Base-by-base conservation (phyloP, 805 yeast species). In the Yamadazyma olivae region DNA sequence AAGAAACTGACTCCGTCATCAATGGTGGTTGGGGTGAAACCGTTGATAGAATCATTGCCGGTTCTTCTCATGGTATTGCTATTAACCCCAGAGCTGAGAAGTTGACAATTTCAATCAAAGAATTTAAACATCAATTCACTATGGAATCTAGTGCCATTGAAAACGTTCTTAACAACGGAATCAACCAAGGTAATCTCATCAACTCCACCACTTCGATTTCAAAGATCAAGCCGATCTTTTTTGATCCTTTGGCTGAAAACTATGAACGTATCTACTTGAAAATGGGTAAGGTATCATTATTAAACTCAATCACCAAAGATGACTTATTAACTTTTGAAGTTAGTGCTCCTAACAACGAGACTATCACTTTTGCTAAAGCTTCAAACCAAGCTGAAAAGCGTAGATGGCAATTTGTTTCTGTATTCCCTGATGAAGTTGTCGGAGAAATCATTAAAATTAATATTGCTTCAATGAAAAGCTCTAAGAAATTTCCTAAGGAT, bases 21-120 rank as follows among this genome's bases (percentile, higher is more conserved):
- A 61, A 56, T 40, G 73, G 77, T 41, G 96, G 96, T 33, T 88
- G 96, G 96, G 96, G 96, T 61, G 90, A 83, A 43, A 61, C 85
- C 33, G 75, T 83, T 16, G 88, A 86, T 49, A 68, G 95, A 49
- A 83, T 88, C 41, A 81, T 88, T 44, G 56, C 75, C 12, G 93
- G 95, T 17, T 76, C 90, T 1, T 75, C 71, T 39, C 75, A 74
- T 36, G 95, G 95, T 44, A 77, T 86, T 36, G 91, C 90, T 3
- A 74, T 84, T 19, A 84, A 86, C 42, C 89, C 91, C 18, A 71
- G 95, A 56, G 88, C 93, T 3, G 90, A 83, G 48, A 71, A 70
- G 39, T 64, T 88, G 45, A 71, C 77, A 22, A 73, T 85, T 7
- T 71, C 90, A 1, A 75, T 87, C 30, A 86, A 85, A 56, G 95